A percentile compares a stretch with the other conserved stretches of the same genome.
These are phyloP conservation scores for Aureobasidium sp. DNA, from an alignment of 2,329 filamentous ascomycete genomes.

Conservation along the genomic window DNA sequence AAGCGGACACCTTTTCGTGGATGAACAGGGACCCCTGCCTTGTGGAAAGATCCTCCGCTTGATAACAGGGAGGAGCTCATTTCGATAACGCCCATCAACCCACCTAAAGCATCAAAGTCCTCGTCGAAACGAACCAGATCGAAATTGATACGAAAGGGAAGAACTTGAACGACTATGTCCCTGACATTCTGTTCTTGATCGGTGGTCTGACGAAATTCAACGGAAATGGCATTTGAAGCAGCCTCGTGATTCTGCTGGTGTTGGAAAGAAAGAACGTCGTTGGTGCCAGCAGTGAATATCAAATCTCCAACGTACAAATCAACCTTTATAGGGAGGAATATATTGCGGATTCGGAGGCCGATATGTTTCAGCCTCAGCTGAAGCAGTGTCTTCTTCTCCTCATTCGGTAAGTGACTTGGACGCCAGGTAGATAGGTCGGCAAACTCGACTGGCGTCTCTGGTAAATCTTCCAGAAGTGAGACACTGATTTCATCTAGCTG, in stretches of 20 bases:
- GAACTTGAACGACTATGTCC: constrained; percentile 59
- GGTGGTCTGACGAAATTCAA: no score
- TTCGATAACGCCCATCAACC: constrained; percentile 83
- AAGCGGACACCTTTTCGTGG: constrained; percentile 51
- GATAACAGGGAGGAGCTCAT: constrained; percentile 79
- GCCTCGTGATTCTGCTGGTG: neutral
- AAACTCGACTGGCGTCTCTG: neutral
- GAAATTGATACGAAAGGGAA: constrained; percentile 68
- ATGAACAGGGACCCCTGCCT: constrained; percentile 27
- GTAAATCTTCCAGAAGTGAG: neutral
- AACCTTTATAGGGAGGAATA: neutral
- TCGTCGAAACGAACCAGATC: constrained; percentile 64
- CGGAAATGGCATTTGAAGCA: neutral
- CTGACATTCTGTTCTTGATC: constrained; percentile 21
- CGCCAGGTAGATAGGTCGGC: neutral
- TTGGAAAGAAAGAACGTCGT: constrained; percentile 11
- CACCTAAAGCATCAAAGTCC: constrained; percentile 80
- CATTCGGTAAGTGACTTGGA: neutral
- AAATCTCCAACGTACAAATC: neutral
- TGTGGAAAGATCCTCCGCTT: constrained; percentile 30
- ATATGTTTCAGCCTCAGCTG: neutral
- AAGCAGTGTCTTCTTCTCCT: neutral
- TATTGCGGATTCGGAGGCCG: neutral
- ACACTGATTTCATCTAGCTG: neutral
- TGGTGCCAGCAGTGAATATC: constrained; percentile 2